Conservation (phyloP, 1,139 yeast genomes). For the Spathaspora sp. region DNA sequence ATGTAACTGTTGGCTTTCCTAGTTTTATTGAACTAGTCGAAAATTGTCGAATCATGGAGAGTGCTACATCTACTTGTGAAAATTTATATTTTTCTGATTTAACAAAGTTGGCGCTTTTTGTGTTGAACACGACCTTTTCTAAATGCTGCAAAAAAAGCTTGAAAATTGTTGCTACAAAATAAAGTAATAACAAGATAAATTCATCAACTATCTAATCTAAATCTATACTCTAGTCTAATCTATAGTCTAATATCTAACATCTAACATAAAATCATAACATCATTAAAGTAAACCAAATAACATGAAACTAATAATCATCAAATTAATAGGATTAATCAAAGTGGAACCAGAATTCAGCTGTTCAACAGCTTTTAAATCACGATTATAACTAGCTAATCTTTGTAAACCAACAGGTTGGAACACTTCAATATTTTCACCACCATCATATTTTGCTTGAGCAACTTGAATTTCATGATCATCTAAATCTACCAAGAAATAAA, state of each 20-base stretch:
- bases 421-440: conserved; percentile 13
- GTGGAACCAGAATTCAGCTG: neutral
- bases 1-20: conserved; percentile 6
- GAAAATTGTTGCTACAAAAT: no score
- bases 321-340: neutral
- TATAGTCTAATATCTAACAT: neutral
- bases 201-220: neutral
- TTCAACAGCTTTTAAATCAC: neutral
- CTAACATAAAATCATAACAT: neutral
- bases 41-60: neutral
- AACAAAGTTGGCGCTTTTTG: neutral
- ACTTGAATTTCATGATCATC: conserved; percentile 2
- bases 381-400: neutral
- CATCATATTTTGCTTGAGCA: conserved; percentile 24
- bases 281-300: neutral
- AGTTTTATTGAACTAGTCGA: conserved; percentile 1
- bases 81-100: neutral
- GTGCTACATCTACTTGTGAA: neutral
- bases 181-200: neutral
- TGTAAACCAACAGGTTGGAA: neutral
- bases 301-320: neutral
- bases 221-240: neutral
- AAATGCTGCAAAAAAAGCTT: no score
- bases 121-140: no score
- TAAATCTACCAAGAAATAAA: conserved; percentile 2